These are phyloP conservation scores for Euphorbia celastroides DNA, from an alignment of 441 rosid genomes.

Conservation along the genomic window DNA sequence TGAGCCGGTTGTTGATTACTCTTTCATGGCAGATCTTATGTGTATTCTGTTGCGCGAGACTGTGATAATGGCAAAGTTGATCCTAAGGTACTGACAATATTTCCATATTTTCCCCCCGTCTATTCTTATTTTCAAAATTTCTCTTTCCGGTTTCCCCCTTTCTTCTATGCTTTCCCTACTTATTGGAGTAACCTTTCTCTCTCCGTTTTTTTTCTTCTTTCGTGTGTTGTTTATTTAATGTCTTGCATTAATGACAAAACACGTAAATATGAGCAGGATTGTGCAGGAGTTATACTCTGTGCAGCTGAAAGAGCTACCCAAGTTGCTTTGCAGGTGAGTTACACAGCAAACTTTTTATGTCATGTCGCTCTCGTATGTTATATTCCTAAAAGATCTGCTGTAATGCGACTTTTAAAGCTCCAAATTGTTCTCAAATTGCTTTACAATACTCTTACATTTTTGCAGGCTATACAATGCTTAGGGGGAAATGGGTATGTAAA, in stretches of 20 bases:
- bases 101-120: neutral
- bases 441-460: slow-evolving; percentile 10
- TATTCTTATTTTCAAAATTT: neutral
- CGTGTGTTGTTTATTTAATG: neutral
- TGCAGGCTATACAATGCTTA: slow-evolving; percentile 94
- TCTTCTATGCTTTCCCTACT: neutral
- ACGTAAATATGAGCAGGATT: slow-evolving; percentile 48
- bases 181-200: neutral
- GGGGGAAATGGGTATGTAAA: slow-evolving; percentile 94
- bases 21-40: slow-evolving; percentile 58
- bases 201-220: neutral
- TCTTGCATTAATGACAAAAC: slow-evolving; percentile 3
- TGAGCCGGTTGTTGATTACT: slow-evolving; percentile 9
- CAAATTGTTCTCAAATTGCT: neutral
- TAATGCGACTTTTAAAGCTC: neutral
- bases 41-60: slow-evolving; percentile 87
- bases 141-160: neutral
- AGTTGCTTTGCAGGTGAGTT: slow-evolving; percentile 84
- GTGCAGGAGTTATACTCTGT: slow-evolving; percentile 89
- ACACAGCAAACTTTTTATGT: no score
- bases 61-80: slow-evolving; percentile 74
- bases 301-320: slow-evolving; percentile 96
- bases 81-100: slow-evolving; percentile 55
- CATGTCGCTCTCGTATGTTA: neutral
- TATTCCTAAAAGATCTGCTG: neutral